phyloP scores from a whole-genome alignment of 2,329 filamentous ascomycete genomes.

The Fusarium haematococcum region DNA sequence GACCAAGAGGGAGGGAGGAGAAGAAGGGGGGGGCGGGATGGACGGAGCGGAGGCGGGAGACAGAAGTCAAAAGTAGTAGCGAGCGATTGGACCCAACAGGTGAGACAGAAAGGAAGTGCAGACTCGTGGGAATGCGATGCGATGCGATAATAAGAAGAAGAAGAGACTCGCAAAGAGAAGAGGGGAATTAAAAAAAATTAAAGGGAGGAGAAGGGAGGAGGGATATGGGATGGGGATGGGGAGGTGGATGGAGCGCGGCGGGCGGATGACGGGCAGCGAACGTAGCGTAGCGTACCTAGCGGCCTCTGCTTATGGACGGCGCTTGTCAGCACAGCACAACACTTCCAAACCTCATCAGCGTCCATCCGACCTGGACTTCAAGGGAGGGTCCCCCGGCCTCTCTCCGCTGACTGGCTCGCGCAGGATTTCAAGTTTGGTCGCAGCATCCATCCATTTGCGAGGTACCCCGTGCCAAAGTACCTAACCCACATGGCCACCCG shows the following conservation, averaged over 20 bases:
- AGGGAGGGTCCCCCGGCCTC: background rate
- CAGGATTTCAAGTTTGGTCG: background rate
- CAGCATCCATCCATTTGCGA: background rate
- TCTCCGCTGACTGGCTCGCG: background rate
- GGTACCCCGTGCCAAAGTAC: constrained; percentile 12
- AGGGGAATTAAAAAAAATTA: background rate
- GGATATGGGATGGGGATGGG: constrained; percentile 15
- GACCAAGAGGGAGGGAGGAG: constrained; percentile 16
- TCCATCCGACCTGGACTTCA: background rate
- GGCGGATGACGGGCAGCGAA: background rate
- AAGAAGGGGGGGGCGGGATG: background rate
- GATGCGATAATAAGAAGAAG: background rate
- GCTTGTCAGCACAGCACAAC: background rate
- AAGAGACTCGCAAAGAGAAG: constrained; percentile 8
- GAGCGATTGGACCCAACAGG: constrained; percentile 35
- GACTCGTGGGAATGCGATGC: constrained; percentile 17
- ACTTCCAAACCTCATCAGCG: background rate
- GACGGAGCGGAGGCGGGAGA: constrained; percentile 15
- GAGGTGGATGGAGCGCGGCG: background rate
- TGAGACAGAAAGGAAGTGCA: constrained; percentile 23
- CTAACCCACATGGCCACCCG: constrained; percentile 5
- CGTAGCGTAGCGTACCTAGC: background rate
- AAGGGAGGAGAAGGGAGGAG: constrained; percentile 21
- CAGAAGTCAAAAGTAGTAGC: constrained; percentile 27
- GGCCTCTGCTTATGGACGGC: background rate